Base-by-base conservation (phyloP, 2,329 filamentous ascomycete species). In the Ophiocordyceps camponoti-saundersi region DNA sequence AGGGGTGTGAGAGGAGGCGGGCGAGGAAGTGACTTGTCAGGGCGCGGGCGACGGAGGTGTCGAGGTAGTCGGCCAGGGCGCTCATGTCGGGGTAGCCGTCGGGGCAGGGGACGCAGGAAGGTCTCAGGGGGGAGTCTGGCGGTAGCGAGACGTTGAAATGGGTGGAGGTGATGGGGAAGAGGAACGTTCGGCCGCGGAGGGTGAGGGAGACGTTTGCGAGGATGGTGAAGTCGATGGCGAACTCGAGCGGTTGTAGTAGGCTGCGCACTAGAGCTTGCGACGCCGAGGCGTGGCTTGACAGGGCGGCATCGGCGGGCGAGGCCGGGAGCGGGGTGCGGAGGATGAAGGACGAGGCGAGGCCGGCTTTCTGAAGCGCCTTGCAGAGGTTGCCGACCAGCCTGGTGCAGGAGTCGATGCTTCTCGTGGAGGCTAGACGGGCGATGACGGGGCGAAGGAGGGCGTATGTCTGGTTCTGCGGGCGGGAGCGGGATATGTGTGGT, bases 381-480 rank as follows among this genome's bases (percentile, higher is more conserved):
- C 66, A 61, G 15, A 78, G 56, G 13, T 60, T 59, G 11, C 69
- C 65, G 7, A 76, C 55, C 54, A 70, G 68, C 2, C 53, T 49
- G 1, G 63, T 63, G 45, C 68, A 65, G 11, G 61, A 53, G 22
- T 58, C 54, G 34, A 71, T 57, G 42, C 65, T 64, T 42, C 60
- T 59, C 47, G 68, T 61, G 55, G 70, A 70, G 46, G 65, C 63
- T 21, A 70, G 59, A 47, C 70, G 67, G 5, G 69, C 66, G 44
- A 79, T 64, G 44, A 79, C 59, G 26, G 72, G 70, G 1, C 71
- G 66, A 15, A 79, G 60, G 29, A 79, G 67, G 16, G 63, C 61
- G 53, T 74, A 71, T 2, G 68, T 61, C 34, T 67, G 66, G 36
- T 21, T 40, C 42, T 65, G 62, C 5, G 63, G 59, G 11, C 64